phyloP scores from a whole-genome alignment of 176 grass and related monocot species.

The Thalia dealbata region DNA sequence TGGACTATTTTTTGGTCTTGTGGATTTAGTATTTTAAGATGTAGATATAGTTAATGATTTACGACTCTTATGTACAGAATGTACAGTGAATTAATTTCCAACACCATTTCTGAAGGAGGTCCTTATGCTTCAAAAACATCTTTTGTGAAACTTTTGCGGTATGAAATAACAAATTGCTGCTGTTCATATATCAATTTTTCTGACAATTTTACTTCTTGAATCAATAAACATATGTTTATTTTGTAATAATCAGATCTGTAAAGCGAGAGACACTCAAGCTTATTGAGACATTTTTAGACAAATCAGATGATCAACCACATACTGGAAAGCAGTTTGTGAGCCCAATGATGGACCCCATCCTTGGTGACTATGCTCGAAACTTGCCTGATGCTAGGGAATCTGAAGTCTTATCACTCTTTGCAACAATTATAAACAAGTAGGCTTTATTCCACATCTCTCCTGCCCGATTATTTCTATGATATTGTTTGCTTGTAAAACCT shows the following conservation, averaged over 20 bases:
- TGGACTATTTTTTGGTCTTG: not conserved
- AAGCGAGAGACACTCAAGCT: slow-evolving; percentile 97
- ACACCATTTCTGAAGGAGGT: slow-evolving; percentile 87
- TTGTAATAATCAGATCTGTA: slow-evolving; percentile 52
- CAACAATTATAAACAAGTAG: slow-evolving; percentile 99
- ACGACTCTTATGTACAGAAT: slow-evolving; percentile 54
- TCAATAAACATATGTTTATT: no score
- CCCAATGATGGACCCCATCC: slow-evolving; percentile 98
- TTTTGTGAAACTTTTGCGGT: slow-evolving; percentile 96
- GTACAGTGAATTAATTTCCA: slow-evolving; percentile 98
- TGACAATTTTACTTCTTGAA: no score
- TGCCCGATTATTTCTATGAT: no score
- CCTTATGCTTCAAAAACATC: slow-evolving; percentile 95
- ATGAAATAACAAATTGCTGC: not conserved
- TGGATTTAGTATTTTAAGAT: no score
- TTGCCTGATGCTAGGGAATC: slow-evolving; percentile 98
- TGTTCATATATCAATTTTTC: no score
- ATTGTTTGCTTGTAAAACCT: no score
- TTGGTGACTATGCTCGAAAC: slow-evolving; percentile 96
- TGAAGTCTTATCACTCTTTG: slow-evolving; percentile 91
- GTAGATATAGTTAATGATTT: not conserved
- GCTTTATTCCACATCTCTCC: not conserved
- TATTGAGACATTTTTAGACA: slow-evolving; percentile 97
- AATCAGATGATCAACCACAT: slow-evolving; percentile 89
- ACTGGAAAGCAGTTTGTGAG: slow-evolving; percentile 95